A percentile compares a stretch with the other conserved stretches of the same genome.
Evolutionary conservation across 1,284 basidiomycete species (phyloP).

Genomic region (Porogramme epimiltina): DNA sequence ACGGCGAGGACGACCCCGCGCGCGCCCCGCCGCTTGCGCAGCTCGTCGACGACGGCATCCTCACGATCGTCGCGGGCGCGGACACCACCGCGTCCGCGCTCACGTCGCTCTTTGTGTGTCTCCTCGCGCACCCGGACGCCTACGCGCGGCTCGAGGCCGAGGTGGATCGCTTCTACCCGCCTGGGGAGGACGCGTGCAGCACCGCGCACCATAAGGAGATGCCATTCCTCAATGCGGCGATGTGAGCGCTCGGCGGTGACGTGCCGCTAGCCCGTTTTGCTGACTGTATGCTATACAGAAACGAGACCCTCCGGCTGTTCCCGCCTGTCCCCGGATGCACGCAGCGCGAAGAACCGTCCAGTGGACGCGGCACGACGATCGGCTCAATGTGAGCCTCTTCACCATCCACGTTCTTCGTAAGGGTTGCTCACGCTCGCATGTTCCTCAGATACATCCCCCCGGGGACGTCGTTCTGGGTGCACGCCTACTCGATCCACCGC

Average conservation of each 20-base stretch:
- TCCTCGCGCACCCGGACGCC: constrained; percentile 17
- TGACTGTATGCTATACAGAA: constrained; percentile 36
- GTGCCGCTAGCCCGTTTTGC: constrained; percentile 16
- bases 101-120: constrained; percentile 15
- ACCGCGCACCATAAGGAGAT: constrained; percentile 21
- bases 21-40: no score
- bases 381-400: constrained; percentile 26
- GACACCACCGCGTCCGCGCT: constrained; percentile 29
- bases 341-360: constrained; percentile 40
- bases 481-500: constrained; percentile 29
- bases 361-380: constrained; percentile 19
- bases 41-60: neutral
- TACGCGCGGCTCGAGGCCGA: constrained; percentile 25
- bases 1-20: no score
- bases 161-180: constrained; percentile 26
- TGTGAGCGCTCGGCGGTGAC: constrained; percentile 19
- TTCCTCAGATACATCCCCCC: constrained; percentile 23
- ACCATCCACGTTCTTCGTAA: neutral
- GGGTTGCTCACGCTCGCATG: neutral
- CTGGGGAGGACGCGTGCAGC: constrained; percentile 26
- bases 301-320: constrained; percentile 56
- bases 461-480: constrained; percentile 25
- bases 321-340: constrained; percentile 49
- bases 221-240: constrained; percentile 30
- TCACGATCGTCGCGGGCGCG: constrained; percentile 26